These are phyloP conservation scores for Boletellus sp. DNA, from an alignment of 1,284 basidiomycete genomes.

Conservation along the genomic window DNA sequence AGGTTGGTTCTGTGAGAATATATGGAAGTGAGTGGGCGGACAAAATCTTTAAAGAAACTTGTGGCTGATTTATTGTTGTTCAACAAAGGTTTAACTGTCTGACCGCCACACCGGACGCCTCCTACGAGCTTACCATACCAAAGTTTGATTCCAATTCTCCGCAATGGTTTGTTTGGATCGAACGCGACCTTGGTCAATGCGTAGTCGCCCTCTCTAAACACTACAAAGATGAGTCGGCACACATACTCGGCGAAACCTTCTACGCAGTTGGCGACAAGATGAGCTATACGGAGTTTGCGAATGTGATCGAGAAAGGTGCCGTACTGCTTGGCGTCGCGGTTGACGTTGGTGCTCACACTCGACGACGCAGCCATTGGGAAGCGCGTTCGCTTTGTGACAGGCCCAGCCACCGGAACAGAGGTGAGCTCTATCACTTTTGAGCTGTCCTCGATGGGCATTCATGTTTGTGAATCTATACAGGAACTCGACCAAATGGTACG, in stretches of 20 bases:
- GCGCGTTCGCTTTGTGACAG: slow-evolving; percentile 22
- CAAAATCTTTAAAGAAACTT: not conserved
- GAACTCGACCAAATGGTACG: slow-evolving; percentile 32
- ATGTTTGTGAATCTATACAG: not conserved
- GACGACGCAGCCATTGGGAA: slow-evolving; percentile 22
- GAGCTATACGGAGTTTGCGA: slow-evolving; percentile 21
- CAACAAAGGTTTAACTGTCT: slow-evolving; percentile 7
- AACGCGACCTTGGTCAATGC: slow-evolving; percentile 28
- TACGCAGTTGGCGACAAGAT: slow-evolving; percentile 26
- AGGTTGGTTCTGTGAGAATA: slow-evolving; percentile 33
- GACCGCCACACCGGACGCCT: slow-evolving; percentile 8
- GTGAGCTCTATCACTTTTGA: slow-evolving; percentile 4
- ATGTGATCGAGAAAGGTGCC: slow-evolving; percentile 21
- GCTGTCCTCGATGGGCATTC: not conserved
- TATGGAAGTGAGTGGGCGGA: slow-evolving; percentile 21
- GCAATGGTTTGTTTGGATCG: slow-evolving; percentile 29
- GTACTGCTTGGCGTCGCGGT: not conserved
- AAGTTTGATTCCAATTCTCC: slow-evolving; percentile 15
- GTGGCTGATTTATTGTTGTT: not conserved
- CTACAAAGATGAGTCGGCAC: slow-evolving; percentile 22
- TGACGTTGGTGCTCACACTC: not conserved
- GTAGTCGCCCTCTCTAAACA: slow-evolving; percentile 30
- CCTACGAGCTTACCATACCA: slow-evolving; percentile 21
- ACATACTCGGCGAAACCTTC: slow-evolving; percentile 24
- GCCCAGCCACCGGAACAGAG: slow-evolving; percentile 17